Evolutionary conservation across 371 early-diverging fungal species (phyloP).

Genomic region (Cokeromyces recurvatus): DNA sequence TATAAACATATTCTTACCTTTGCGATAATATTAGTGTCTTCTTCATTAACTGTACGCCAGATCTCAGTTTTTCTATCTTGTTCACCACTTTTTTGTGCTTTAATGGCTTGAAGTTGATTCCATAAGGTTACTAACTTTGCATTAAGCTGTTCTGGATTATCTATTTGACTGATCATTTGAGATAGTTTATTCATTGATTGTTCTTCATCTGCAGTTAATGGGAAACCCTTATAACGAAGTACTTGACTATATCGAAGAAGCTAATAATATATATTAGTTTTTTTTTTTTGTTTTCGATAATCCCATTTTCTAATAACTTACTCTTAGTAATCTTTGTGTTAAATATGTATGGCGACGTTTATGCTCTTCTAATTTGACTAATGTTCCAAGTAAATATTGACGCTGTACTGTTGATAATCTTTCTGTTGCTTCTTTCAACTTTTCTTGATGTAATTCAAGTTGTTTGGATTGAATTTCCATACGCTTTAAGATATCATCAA

Average conservation of each 20-base stretch:
- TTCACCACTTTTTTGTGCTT: constrained; percentile 4
- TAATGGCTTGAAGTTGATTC: constrained; percentile 15
- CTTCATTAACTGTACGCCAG: constrained; percentile 21
- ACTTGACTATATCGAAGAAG: constrained; percentile 25
- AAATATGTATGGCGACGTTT: constrained; percentile 32
- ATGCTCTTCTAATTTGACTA: constrained; percentile 34
- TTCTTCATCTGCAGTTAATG: constrained; percentile 18
- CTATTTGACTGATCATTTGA: constrained; percentile 1
- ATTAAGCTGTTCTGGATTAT: constrained; percentile 11
- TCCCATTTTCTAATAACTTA: too few relatives aligned
- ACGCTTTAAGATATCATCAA: constrained; percentile 81
- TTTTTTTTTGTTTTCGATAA: too few relatives aligned
- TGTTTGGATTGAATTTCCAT: constrained; percentile 70
- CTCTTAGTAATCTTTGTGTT: constrained; percentile 23
- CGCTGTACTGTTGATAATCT: constrained; percentile 28
- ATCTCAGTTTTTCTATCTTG: constrained; percentile 4
- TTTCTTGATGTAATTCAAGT: constrained; percentile 30
- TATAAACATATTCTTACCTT: constrained; percentile 4
- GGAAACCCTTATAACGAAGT: constrained; percentile 23
- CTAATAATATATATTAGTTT: background rate
- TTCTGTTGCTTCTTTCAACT: constrained; percentile 25
- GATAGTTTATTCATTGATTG: constrained; percentile 6
- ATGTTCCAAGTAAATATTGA: constrained; percentile 25
- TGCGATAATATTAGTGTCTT: constrained; percentile 13
- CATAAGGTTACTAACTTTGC: constrained; percentile 13